Base-by-base conservation (phyloP, 192 early-diverging fungal species). In the Piromyces sp. region DNA sequence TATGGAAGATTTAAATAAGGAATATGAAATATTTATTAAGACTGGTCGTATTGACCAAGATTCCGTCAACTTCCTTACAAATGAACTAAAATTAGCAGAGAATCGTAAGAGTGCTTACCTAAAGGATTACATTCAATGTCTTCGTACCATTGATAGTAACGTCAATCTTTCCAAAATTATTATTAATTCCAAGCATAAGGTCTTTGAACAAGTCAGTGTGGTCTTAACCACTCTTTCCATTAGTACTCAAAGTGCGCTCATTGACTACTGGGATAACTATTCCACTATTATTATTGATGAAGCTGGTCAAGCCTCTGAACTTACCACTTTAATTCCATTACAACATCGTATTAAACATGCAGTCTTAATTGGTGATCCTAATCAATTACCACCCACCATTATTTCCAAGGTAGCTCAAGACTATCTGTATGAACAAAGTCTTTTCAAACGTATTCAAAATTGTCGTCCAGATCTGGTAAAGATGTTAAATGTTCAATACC, bases 261-360 rank as follows among this genome's bases (percentile, higher is more conserved):
- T 90, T 0, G 87, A 88, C 36, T 83, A 94, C 13, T 83, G 86
- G 17, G 88, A 94, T 68, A 87, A 13, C 85, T 85, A 11, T 88
- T 90, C 91, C 19, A 91, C 93, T 0, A 93, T 97, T 14, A 96
- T 99, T 82, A 94, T 99, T 81, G 97, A 99, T 84, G 97, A 99
- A 85, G 97, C 97, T 0, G 95, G 95, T 33, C 97, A 99, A 83
- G 92, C 94, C 3, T 92, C 95, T 30, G 97, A 99, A 84, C 86
- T 96, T 13, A 90, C 91, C 26, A 92, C 92, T 9, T 80, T 98
- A 83, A 98, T 99, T 84, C 96, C 97, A 17, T 84, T 97, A 17
- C 92, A 93, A 78, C 95, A 94, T 79, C 92, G 91, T 31, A 92
- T 90, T 42, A 91, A 93, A 79, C 90, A 93, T 30, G 94, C 93